Percentiles rank a stretch among this genome's conserved stretches.
phyloP scores from a whole-genome alignment of 2,329 filamentous ascomycete genomes.

The Daldinia eschscholtzii region DNA sequence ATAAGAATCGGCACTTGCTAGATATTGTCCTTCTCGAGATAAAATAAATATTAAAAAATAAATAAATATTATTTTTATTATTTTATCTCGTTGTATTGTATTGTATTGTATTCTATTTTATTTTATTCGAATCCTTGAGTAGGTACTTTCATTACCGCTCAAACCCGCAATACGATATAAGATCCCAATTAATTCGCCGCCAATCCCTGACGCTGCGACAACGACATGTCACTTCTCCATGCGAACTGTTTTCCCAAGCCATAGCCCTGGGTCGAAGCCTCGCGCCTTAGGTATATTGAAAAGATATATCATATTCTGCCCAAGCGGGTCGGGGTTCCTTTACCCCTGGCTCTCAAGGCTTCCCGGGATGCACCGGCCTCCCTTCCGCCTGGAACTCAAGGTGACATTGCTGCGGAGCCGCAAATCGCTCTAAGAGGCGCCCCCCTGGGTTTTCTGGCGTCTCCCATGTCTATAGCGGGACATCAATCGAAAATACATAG shows the following conservation, averaged over 20 bases:
- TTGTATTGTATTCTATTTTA: constrained; percentile 16
- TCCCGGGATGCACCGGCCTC: constrained; percentile 26
- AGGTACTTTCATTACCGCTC: constrained; percentile 17
- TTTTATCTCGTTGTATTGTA: constrained; percentile 2
- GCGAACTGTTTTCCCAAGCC: constrained; percentile 32
- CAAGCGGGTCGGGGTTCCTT: background rate
- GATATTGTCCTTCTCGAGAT: background rate
- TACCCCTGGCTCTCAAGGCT: constrained; percentile 10
- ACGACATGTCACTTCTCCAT: constrained; percentile 30
- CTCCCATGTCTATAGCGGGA: constrained; percentile 22
- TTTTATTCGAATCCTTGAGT: constrained; percentile 14
- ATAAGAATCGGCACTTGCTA: background rate
- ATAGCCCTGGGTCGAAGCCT: constrained; percentile 31
- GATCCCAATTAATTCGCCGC: background rate
- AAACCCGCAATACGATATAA: constrained; percentile 10
- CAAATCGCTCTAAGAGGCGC: constrained; percentile 11
- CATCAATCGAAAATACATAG: constrained; percentile 10
- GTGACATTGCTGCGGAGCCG: constrained; percentile 32
- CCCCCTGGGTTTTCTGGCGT: background rate
- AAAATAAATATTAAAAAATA: constrained; percentile 12
- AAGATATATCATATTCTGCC: constrained; percentile 8
- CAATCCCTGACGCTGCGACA: constrained; percentile 28
- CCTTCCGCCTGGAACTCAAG: constrained; percentile 36
- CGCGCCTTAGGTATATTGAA: background rate
- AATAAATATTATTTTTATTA: constrained; percentile 24